Evolutionary conservation across 2,329 filamentous ascomycete genomes (phyloP).

Genomic region (Xylaria sp.): DNA sequence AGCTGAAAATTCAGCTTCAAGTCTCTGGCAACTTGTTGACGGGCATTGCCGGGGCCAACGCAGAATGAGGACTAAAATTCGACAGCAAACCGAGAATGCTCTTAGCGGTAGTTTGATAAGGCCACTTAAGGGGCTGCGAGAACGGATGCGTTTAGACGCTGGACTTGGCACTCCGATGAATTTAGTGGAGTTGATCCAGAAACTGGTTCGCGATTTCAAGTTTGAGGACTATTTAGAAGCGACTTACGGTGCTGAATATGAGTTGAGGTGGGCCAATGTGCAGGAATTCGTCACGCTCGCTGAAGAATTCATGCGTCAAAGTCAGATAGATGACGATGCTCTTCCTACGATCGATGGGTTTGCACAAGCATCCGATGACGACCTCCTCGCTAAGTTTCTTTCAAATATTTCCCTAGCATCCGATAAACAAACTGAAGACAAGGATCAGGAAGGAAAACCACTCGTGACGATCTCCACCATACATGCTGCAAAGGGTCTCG

Average conservation of each 20-base stretch:
- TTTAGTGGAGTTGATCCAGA: constrained; percentile 62
- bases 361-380: constrained; percentile 73
- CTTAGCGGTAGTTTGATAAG: constrained; percentile 62
- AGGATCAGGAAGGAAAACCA: constrained; percentile 64
- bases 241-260: constrained; percentile 73
- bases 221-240: constrained; percentile 80
- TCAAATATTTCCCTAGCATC: constrained; percentile 89
- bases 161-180: constrained; percentile 46
- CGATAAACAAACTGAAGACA: constrained; percentile 74
- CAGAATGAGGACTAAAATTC: constrained; percentile 60
- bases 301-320: constrained; percentile 70
- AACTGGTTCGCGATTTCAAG: constrained; percentile 70
- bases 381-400: constrained; percentile 79
- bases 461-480: constrained; percentile 94
- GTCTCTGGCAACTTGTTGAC: constrained; percentile 78
- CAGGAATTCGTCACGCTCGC: constrained; percentile 87
- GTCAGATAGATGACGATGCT: constrained; percentile 60
- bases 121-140: constrained; percentile 54
- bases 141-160: constrained; percentile 45
- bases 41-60: constrained; percentile 64
- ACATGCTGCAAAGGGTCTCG: constrained; percentile 92
- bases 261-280: constrained; percentile 86
- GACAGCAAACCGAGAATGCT: constrained; percentile 62
- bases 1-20: constrained; percentile 74
- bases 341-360: constrained; percentile 77